A percentile compares a stretch with the other conserved stretches of the same genome.
These are phyloP conservation scores for Calocera cornea DNA, from an alignment of 768 basidiomycete species.

Conservation along the genomic window DNA sequence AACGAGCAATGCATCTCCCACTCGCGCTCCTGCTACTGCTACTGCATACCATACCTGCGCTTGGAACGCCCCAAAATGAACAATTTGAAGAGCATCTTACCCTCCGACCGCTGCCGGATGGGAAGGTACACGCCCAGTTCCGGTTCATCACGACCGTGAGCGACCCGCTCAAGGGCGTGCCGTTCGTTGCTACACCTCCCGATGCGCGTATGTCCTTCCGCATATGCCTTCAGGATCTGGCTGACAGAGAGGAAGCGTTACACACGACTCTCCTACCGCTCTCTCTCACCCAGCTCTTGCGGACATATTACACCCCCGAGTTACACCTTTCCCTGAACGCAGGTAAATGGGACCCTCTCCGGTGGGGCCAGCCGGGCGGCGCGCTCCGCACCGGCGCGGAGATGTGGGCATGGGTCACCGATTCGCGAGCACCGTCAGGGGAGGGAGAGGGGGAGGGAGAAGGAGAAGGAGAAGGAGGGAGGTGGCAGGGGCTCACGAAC, in stretches of 20 bases:
- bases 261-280: conserved; percentile 83
- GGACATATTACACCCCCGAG: conserved; percentile 73
- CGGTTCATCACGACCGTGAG: conserved; percentile 55
- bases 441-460: neutral
- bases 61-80: conserved; percentile 20
- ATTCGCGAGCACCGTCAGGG: conserved; percentile 29
- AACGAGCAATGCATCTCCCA: neutral
- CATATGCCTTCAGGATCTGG: neutral
- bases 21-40: neutral
- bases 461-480: conserved; percentile 47
- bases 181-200: conserved; percentile 31
- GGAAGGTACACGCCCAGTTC: conserved; percentile 68
- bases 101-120: conserved; percentile 57
- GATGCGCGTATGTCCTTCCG: conserved; percentile 35
- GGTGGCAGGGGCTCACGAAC: conserved; percentile 78
- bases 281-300: conserved; percentile 71
- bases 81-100: conserved; percentile 38
- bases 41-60: neutral
- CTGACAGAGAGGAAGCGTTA: conserved; percentile 37
- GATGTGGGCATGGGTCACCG: conserved; percentile 86
- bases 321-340: conserved; percentile 82
- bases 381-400: conserved; percentile 78
- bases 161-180: conserved; percentile 43
- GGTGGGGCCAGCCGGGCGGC: conserved; percentile 70
- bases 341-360: conserved; percentile 78